phyloP scores from a whole-genome alignment of 1,284 basidiomycete species.

The Tilletia walkeri region DNA sequence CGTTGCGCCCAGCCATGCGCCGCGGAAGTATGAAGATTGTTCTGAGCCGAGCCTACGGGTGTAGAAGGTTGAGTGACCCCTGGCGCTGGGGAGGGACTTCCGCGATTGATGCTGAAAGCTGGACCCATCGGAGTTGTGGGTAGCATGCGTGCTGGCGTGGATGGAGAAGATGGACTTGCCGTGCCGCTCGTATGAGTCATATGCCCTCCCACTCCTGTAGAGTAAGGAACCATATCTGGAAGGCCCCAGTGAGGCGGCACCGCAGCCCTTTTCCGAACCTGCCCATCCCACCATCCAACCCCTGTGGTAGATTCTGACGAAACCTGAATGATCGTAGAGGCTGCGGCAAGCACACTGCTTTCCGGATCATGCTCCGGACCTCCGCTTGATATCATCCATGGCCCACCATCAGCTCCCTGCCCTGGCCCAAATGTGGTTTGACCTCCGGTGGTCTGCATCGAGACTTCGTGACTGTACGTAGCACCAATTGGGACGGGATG shows the following conservation, averaged over 20 bases:
- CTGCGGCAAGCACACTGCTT: not conserved
- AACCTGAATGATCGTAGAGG: not conserved
- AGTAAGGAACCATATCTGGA: constrained; percentile 1
- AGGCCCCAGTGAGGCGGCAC: not conserved
- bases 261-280: not conserved
- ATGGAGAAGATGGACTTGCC: not conserved
- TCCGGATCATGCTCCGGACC: not conserved
- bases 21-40: not conserved
- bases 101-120: not conserved
- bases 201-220: not conserved
- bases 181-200: not conserved
- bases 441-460: not conserved
- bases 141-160: not conserved
- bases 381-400: not conserved
- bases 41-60: not conserved
- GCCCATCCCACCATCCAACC: not conserved
- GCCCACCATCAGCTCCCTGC: constrained; percentile 13
- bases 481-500: not conserved
- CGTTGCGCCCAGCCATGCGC: constrained; percentile 14
- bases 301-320: no score
- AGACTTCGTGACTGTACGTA: constrained; percentile 9
- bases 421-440: constrained; percentile 8
- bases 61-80: constrained; percentile 6
- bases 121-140: not conserved
- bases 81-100: not conserved